Evolutionary conservation across 2,329 filamentous ascomycete species (phyloP).

Genomic region (Alternaria consortialis): DNA sequence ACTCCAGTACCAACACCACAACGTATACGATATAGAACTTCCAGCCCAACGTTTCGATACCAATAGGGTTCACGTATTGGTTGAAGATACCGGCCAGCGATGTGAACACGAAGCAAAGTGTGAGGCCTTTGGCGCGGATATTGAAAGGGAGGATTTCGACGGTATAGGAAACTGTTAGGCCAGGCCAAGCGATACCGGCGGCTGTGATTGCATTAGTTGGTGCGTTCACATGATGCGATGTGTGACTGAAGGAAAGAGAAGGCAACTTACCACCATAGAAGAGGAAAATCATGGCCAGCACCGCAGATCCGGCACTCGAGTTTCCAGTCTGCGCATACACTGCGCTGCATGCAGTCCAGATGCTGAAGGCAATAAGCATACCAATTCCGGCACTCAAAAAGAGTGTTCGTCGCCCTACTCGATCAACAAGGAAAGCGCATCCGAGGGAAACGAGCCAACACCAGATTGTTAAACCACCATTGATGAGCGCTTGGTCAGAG

Average conservation of each 20-base stretch:
- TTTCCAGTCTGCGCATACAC: background rate
- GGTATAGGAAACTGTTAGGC: conserved; percentile 50
- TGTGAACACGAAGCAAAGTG: too few relatives aligned
- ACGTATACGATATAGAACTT: conserved; percentile 47
- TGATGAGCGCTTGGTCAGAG: conserved; percentile 54
- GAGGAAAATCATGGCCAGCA: background rate
- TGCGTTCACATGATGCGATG: background rate
- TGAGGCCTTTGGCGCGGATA: conserved; percentile 56
- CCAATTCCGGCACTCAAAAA: conserved; percentile 45
- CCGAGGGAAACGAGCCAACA: conserved; percentile 64
- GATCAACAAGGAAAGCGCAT: conserved; percentile 42
- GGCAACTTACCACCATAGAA: background rate
- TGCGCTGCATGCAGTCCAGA: conserved; percentile 41
- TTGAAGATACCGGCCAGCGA: too few relatives aligned
- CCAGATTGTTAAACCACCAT: conserved; percentile 66
- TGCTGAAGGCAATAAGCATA: conserved; percentile 44
- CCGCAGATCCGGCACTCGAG: background rate
- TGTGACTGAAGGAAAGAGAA: background rate
- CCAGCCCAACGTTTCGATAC: conserved; percentile 40
- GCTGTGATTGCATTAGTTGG: conserved; percentile 54
- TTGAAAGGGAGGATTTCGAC: conserved; percentile 58
- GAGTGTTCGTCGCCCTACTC: conserved; percentile 43
- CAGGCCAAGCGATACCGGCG: conserved; percentile 55
- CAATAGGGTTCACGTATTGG: conserved; percentile 63
- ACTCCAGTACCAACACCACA: conserved; percentile 35